A percentile compares a stretch with the other conserved stretches of the same genome.
These are phyloP conservation scores for Penicillium goetzii DNA, from an alignment of 495 filamentous ascomycete genomes.

Conservation along the genomic window DNA sequence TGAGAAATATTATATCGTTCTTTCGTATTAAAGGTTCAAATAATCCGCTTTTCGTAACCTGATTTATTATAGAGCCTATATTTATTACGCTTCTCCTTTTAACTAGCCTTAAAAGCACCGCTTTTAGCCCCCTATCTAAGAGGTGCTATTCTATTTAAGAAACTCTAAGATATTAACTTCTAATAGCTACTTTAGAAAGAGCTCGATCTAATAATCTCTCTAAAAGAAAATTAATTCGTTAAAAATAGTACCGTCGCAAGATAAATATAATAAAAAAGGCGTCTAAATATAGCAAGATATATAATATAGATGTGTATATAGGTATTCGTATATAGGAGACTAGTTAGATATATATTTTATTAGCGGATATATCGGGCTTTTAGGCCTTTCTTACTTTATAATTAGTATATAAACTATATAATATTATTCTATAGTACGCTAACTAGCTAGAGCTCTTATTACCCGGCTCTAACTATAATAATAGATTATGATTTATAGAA, in stretches of 20 bases:
- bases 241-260: too few species aligned
- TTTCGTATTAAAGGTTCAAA: constrained; percentile 15
- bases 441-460: background rate
- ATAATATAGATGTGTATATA: background rate
- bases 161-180: background rate
- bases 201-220: background rate
- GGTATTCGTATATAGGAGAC: constrained; percentile 2
- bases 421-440: background rate
- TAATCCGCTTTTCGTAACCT: background rate
- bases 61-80: background rate
- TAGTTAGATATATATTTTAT: constrained; percentile 2
- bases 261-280: too few species aligned
- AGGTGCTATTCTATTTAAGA: background rate
- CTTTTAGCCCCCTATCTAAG: background rate
- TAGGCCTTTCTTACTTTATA: background rate
- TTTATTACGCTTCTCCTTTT: background rate
- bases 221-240: too few species aligned
- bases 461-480: background rate
- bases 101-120: background rate
- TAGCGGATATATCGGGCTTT: background rate
- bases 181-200: constrained; percentile 6
- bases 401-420: background rate
- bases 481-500: constrained; percentile 5
- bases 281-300: constrained; percentile 9
- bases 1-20: constrained; percentile 4